phyloP scores from a whole-genome alignment of 768 basidiomycete genomes.

The Rhizopogon rudus region DNA sequence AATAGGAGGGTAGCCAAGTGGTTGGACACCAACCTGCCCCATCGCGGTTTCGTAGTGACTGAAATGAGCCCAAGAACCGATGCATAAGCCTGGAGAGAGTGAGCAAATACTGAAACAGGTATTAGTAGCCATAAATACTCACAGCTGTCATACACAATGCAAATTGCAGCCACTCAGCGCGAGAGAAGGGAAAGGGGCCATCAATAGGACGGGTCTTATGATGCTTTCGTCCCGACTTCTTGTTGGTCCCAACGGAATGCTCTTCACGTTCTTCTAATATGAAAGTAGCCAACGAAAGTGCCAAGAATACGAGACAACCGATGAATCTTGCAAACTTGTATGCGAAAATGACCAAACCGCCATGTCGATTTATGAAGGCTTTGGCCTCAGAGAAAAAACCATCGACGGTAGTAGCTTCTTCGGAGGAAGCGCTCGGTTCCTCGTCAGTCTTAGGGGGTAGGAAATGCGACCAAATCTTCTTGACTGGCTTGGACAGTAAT shows the following conservation, averaged over 20 bases:
- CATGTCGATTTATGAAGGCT: slow-evolving; percentile 12
- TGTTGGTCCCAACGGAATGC: not conserved
- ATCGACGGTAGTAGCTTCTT: not conserved
- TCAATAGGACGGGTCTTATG: not conserved
- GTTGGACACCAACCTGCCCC: slow-evolving; percentile 20
- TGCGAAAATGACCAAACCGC: slow-evolving; percentile 17
- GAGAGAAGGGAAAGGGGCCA: not conserved
- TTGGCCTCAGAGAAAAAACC: slow-evolving; percentile 28
- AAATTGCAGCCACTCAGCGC: slow-evolving; percentile 5
- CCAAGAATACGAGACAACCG: slow-evolving; percentile 16
- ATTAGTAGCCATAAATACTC: not conserved
- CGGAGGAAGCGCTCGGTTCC: not conserved
- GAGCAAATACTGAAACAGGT: not conserved
- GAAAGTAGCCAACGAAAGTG: slow-evolving; percentile 10
- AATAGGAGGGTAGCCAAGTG: slow-evolving; percentile 48
- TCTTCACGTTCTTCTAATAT: slow-evolving; percentile 3
- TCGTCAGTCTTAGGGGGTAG: not conserved
- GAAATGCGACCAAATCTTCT: not conserved
- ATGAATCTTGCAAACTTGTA: slow-evolving; percentile 17
- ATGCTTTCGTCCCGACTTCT: not conserved
- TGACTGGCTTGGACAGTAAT: slow-evolving; percentile 3
- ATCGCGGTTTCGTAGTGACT: slow-evolving; percentile 25
- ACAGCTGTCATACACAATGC: slow-evolving; percentile 10
- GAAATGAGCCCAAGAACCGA: slow-evolving; percentile 35
- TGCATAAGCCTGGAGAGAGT: slow-evolving; percentile 32